Evolutionary conservation across 805 yeast species (phyloP), one percentile per base, ranked within the genome.

Genomic region (Nakazawaea sp.): DNA sequence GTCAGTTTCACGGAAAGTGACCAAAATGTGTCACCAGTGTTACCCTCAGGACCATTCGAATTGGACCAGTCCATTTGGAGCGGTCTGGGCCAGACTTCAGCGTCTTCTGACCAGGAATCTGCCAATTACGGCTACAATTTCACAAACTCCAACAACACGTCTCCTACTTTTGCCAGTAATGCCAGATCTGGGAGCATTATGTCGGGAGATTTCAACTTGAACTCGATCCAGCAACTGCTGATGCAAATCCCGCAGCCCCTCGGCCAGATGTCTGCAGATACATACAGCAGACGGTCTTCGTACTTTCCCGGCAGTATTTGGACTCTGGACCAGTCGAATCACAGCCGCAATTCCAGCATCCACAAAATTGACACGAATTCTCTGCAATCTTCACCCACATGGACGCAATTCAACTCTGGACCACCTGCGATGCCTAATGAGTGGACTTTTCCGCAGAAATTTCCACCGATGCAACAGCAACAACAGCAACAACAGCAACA

Each of bases 31-130:
- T 38, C 42, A 10, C 42, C 42, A 9, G 30, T 32, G 11, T 32
- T 32, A 20, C 12, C 16, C n/a, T 16, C 12, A 10, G 42, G 27
- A 21, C 42, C 42, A 5, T 39, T 39, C 29, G 38, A 39, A 24
- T 18, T 39, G 25, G 37, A 39, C 21, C 35, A 26, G 21, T 39
- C 42, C 7, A 25, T 39, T 18, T 39, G 42, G 42, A 26, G 27
- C 11, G 19, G 20, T 15, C 18, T 26, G 13, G 5, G 18, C 18
- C 17, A 29, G 9, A 5, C 33, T 11, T 17, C 18, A 12, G 27
- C 32, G 24, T 5, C 18, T 28, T 18, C 19, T 15, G 30, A 26
- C 11, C 21, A 26, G 8, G 23, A 16, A 7, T 30, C 34, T 7
- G 33, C 33, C 17, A 17, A 20, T 7, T 35, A 35, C 30, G 11